Evolutionary conservation across 1,139 yeast species (phyloP).

Genomic region (Chernovozyma aurita): DNA sequence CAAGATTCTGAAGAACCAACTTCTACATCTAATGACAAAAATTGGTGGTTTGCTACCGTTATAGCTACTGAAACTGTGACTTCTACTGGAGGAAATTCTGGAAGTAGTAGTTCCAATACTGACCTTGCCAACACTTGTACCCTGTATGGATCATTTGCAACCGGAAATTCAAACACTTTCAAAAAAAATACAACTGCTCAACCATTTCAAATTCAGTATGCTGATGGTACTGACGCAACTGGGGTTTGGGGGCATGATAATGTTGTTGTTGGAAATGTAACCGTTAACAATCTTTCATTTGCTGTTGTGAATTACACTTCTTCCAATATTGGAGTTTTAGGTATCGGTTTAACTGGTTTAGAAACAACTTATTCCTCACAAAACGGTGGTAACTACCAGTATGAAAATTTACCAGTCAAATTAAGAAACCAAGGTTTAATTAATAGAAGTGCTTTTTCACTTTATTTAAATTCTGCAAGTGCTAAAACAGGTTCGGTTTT

Average conservation of each 20-base stretch:
- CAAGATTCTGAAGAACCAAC: too few species aligned
- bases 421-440: constrained; percentile 34
- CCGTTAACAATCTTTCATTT: constrained; percentile 39
- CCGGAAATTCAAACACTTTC: too few species aligned
- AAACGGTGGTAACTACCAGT: constrained; percentile 10
- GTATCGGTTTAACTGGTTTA: constrained; percentile 48
- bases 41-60: too few species aligned
- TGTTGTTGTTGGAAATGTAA: constrained; percentile 34
- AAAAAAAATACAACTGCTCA: too few species aligned
- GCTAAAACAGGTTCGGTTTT: constrained; percentile 37
- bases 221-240: too few species aligned
- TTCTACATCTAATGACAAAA: too few species aligned
- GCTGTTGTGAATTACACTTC: constrained; percentile 17
- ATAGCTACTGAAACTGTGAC: too few species aligned
- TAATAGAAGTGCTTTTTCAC: constrained; percentile 43
- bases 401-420: constrained; percentile 14
- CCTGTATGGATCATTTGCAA: too few species aligned
- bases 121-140: too few species aligned
- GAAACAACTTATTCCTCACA: constrained; percentile 31
- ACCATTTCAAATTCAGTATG: too few species aligned
- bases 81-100: too few species aligned
- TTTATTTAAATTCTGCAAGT: constrained; percentile 39
- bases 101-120: too few species aligned
- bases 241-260: constrained; percentile 49
- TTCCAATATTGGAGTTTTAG: constrained; percentile 18